Conservation (phyloP, 2,329 filamentous ascomycete species). For the Sporothrix protearum region DNA sequence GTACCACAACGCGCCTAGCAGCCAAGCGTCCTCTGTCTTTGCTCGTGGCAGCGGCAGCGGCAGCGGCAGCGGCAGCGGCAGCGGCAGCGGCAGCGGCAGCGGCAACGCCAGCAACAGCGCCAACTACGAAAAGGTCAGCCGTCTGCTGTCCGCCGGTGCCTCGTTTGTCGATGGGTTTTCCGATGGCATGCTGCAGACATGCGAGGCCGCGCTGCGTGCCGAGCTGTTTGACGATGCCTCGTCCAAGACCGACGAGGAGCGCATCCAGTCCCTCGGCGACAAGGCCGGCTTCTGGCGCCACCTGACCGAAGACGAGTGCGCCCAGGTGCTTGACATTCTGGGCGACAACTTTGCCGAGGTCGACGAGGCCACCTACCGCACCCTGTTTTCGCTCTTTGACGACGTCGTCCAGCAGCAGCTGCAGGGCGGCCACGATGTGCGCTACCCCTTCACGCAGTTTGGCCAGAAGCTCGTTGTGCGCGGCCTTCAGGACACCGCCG, state of each 20-base stretch:
- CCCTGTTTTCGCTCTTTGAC: constrained; percentile 49
- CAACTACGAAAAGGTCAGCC: constrained; percentile 52
- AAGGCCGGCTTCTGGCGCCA: constrained; percentile 73
- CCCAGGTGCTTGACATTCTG: constrained; percentile 64
- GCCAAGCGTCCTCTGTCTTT: constrained; percentile 32
- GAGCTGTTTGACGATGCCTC: constrained; percentile 74
- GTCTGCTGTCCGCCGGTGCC: constrained; percentile 65
- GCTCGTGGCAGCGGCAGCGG: not conserved
- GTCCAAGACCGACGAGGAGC: constrained; percentile 64
- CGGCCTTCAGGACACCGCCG: constrained; percentile 73
- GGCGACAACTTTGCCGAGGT: constrained; percentile 62
- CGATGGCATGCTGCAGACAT: constrained; percentile 64
- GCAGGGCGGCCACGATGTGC: constrained; percentile 41
- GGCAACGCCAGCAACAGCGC: not conserved
- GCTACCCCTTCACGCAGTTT: constrained; percentile 64
- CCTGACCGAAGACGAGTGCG: constrained; percentile 77
- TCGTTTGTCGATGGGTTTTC: constrained; percentile 69
- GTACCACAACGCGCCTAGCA: constrained; percentile 59
- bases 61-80: too few relatives aligned
- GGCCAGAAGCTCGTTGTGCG: constrained; percentile 72
- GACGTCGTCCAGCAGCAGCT: constrained; percentile 34
- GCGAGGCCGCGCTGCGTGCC: constrained; percentile 62
- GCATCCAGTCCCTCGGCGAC: constrained; percentile 75
- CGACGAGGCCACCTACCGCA: constrained; percentile 52
- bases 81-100: constrained; percentile 30